phyloP scores from a whole-genome alignment of 495 filamentous ascomycete species.

The Aspergillus incahuasiensis region DNA sequence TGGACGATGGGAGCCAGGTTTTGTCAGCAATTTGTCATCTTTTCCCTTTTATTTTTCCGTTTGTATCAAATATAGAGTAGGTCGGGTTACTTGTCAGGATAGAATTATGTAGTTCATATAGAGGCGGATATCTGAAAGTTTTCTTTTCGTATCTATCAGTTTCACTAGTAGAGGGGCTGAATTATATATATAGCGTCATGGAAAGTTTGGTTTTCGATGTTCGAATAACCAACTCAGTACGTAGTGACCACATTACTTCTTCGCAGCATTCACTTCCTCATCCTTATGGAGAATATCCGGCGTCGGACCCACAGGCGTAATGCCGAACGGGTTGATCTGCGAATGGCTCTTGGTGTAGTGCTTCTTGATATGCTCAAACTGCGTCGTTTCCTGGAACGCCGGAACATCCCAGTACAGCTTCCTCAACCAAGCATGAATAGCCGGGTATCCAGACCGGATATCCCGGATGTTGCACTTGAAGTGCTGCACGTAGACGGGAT shows the following conservation, averaged over 20 bases:
- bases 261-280: conserved; percentile 51
- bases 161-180: neutral
- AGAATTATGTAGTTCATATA: conserved; percentile 15
- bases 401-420: conserved; percentile 63
- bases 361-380: conserved; percentile 68
- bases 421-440: conserved; percentile 63
- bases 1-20: conserved; percentile 12
- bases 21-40: neutral
- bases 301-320: conserved; percentile 62
- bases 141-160: neutral
- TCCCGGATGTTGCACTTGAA: conserved; percentile 89
- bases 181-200: neutral
- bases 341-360: conserved; percentile 68
- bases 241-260: neutral
- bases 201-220: neutral
- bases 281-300: conserved; percentile 58
- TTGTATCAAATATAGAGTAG: conserved; percentile 8
- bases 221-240: neutral
- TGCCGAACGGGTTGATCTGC: conserved; percentile 61
- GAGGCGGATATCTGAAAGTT: neutral
- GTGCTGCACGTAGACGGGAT: conserved; percentile 86
- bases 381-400: conserved; percentile 58
- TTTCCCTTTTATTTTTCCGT: neutral
- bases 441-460: conserved; percentile 72
- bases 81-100: conserved; percentile 5